Base-by-base conservation (phyloP, 163 green algal species). In the Prototheca cutis region DNA sequence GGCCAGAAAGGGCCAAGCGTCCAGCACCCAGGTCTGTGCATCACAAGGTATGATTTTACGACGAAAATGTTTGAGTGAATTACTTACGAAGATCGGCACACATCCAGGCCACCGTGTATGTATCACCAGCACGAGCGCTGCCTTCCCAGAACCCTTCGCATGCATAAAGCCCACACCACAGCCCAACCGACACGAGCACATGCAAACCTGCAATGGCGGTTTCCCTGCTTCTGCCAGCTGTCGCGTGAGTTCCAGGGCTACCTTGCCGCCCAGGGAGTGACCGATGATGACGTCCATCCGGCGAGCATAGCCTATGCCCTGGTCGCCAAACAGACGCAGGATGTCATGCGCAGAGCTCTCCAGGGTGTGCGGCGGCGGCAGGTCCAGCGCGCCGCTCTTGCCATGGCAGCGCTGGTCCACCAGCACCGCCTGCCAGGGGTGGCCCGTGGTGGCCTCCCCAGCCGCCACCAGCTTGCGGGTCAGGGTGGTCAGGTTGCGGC, bases 261-360 rank as follows among this genome's bases (percentile, higher is more conserved):
- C 79, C 63, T 94, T 94, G 18, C 86, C 86, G 2, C 84, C 84
- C 42, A 94, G 61, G n/a, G 68, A 84, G 52, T 93, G 86, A 1
- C 86, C 86, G 21, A 87, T 55, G 10, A 94, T 53, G 6, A 77
- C 62, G 1, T 78, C 58, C 0, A 73, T 70, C 4, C 40, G 36
- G 1, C 49, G 23, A 18, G 65, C 68, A 2, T 51, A 29, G 7
- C 36, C 53, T 18, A 47, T 8, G 23, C 49, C 25, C n/a, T n/a
- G n/a, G 29, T 58, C 48, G 4, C 67, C 27, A 2, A 83, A 52
- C 4, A 82, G 61, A 0, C 36, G 4, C 2, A 76, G 34, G 7
- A 93, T 65, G 53, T 94, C 83, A 21, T 66, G 25, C 2, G 84
- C 85, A 13, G 79, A 65, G 13, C 74, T 47, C 24, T 70, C 34